These are phyloP conservation scores for Parascedosporium putredinis DNA, from an alignment of 2,329 filamentous ascomycete genomes.

Conservation along the genomic window DNA sequence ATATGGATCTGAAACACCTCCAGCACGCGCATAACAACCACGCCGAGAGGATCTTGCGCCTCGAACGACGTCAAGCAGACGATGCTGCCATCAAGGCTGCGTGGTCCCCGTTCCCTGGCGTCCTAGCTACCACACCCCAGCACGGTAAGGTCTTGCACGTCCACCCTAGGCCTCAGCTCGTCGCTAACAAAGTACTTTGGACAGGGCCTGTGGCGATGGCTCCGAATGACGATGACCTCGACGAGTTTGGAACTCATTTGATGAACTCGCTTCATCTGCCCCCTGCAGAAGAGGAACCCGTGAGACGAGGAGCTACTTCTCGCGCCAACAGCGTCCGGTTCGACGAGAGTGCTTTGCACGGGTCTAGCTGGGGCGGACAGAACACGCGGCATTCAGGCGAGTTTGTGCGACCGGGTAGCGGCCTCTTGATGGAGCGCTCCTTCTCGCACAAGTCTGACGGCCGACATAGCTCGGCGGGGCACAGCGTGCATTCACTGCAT, in stretches of 20 bases:
- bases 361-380: slow-evolving; percentile 65
- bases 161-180: not conserved
- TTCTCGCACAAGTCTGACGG: slow-evolving; percentile 95
- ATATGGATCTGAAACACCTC: slow-evolving; percentile 61
- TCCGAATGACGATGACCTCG: slow-evolving; percentile 74
- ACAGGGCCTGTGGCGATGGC: slow-evolving; percentile 71
- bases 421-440: slow-evolving; percentile 82
- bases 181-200: slow-evolving; percentile 1
- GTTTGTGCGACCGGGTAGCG: slow-evolving; percentile 68
- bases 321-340: slow-evolving; percentile 96
- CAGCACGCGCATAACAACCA: slow-evolving; percentile 53
- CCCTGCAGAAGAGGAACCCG: slow-evolving; percentile 68
- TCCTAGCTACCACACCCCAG: slow-evolving; percentile 72
- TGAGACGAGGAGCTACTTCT: slow-evolving; percentile 76
- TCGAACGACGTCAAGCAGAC: slow-evolving; percentile 59
- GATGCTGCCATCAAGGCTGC: slow-evolving; percentile 68
- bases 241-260: slow-evolving; percentile 73
- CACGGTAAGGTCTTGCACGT: slow-evolving; percentile 53
- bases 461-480: slow-evolving; percentile 83
- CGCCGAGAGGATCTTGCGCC: slow-evolving; percentile 47
- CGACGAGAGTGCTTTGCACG: slow-evolving; percentile 87
- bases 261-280: slow-evolving; percentile 77
- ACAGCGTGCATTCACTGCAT: slow-evolving; percentile 58
- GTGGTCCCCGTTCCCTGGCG: slow-evolving; percentile 91
- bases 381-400: slow-evolving; percentile 70